Base-by-base conservation (phyloP, 371 early-diverging fungal genomes). In the Parasitella parasitica region DNA sequence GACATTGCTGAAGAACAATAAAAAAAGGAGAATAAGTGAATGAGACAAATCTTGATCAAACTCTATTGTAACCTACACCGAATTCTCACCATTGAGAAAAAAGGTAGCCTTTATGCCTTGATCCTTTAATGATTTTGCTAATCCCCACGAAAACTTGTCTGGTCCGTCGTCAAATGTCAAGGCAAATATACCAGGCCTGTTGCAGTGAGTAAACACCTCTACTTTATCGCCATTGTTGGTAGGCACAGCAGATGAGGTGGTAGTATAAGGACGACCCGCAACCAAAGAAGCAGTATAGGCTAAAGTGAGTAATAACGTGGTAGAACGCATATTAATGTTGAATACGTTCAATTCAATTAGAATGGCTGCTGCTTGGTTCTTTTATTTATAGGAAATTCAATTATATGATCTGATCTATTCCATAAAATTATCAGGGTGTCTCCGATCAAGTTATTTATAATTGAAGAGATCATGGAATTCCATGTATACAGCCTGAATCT, bases 61-160 rank as follows among this genome's bases (percentile, higher is more conserved):
- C n/a, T n/a, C n/a, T n/a, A n/a, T n/a, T n/a, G n/a, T n/a, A 26
- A 48, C 57, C 22, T 57, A 57, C 57, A 68, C 64, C 50, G 59
- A 68, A 46, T 71, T 71, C 1, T 68, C 37, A 12, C 89, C 90
- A 60, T 86, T 83, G 37, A 87, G 61, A 61, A 87, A 91, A 69
- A 88, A 89, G 3, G 89, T 91, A 2, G 81, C 88, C 37, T 53
- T 43, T 20, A 71, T 28, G 28, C 62, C 62, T 43, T 64, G 30
- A 1, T 60, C 49, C 6, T 64, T 38, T 5, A 71, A 54, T n/a
- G 48, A 26, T 20, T 64, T 55, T n/a, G 69, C 67, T 22, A 71
- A 51, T 37, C 59, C 61, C 61, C 62, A 64, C 15, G 68, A 61
- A 38, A 61, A 65, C 22, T 64, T 35, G 39, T 55, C 59, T 11